A percentile compares a stretch with the other conserved stretches of the same genome.
These are phyloP conservation scores for Lonicera japonica DNA, from an alignment of 129 eudicot genomes.

Conservation along the genomic window DNA sequence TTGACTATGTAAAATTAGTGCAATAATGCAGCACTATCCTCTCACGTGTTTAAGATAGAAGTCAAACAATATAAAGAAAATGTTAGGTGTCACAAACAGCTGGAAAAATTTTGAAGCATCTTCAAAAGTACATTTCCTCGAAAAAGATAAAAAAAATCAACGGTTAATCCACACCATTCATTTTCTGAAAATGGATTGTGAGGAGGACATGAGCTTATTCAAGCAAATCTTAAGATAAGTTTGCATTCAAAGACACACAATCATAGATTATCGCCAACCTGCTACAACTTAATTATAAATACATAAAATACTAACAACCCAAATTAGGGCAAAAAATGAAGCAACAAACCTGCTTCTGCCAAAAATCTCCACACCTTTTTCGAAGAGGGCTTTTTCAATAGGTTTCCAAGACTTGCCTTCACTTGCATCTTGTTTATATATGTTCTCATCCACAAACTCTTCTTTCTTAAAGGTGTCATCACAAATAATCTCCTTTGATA, in stretches of 20 bases:
- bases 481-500: constrained; percentile 27
- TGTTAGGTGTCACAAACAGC: not conserved
- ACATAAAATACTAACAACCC: not conserved
- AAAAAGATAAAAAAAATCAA: not conserved
- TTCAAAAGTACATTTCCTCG: not conserved
- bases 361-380: constrained; percentile 81
- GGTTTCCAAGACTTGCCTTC: constrained; percentile 63
- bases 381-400: constrained; percentile 79
- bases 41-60: not conserved
- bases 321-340: constrained; percentile 4
- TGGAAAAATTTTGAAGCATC: not conserved
- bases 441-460: constrained; percentile 63
- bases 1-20: not conserved
- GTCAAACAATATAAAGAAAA: not conserved
- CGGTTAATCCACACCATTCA: not conserved
- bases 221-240: not conserved
- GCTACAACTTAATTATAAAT: not conserved
- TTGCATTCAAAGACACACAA: not conserved
- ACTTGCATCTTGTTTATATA: constrained; percentile 35
- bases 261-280: not conserved
- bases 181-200: not conserved
- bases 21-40: not conserved
- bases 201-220: not conserved
- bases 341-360: constrained; percentile 73
- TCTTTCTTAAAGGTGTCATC: constrained; percentile 52